A percentile compares a stretch with the other conserved stretches of the same genome.
Conservation (phyloP, 2,329 filamentous ascomycete genomes). For the Drechslerella stenobrocha region DNA sequence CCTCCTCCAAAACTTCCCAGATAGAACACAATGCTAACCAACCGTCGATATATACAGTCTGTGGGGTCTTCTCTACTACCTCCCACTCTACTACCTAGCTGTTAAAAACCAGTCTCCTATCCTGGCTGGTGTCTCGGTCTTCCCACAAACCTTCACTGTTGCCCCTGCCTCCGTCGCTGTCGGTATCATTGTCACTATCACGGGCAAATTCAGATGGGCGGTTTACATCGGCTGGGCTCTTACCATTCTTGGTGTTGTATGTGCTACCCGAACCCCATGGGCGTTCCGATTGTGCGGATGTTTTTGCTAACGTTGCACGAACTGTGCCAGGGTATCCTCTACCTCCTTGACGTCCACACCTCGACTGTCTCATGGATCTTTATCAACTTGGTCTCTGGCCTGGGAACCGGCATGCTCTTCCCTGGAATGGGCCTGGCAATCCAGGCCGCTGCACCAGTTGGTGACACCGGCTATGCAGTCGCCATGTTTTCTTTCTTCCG, state of each 20-base stretch:
- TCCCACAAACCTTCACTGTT: slow-evolving; percentile 67
- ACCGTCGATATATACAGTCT: slow-evolving; percentile 52
- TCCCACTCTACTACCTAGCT: slow-evolving; percentile 61
- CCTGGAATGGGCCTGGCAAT: slow-evolving; percentile 67
- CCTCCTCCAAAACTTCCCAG: background rate
- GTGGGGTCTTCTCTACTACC: slow-evolving; percentile 63
- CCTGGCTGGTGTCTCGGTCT: slow-evolving; percentile 62
- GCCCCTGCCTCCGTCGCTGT: slow-evolving; percentile 65
- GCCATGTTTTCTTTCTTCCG: slow-evolving; percentile 71
- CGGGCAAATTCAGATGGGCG: slow-evolving; percentile 65
- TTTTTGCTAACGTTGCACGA: slow-evolving; percentile 12
- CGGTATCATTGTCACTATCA: slow-evolving; percentile 62
- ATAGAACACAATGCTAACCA: slow-evolving; percentile 16
- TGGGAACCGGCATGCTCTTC: slow-evolving; percentile 69
- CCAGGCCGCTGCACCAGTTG: slow-evolving; percentile 64
- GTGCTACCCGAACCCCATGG: background rate
- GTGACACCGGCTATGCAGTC: slow-evolving; percentile 65
- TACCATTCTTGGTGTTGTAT: slow-evolving; percentile 61
- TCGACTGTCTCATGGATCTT: slow-evolving; percentile 64
- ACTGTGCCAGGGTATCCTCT: slow-evolving; percentile 59
- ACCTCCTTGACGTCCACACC: slow-evolving; percentile 60
- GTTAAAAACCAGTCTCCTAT: slow-evolving; percentile 63
- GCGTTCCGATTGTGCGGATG: too few species aligned
- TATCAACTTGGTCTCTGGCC: slow-evolving; percentile 64
- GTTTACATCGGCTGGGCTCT: slow-evolving; percentile 67